Evolutionary conservation across 768 basidiomycete genomes (phyloP), one percentile per base, ranked within the genome.

Genomic region (Kwoniella botswanensis): DNA sequence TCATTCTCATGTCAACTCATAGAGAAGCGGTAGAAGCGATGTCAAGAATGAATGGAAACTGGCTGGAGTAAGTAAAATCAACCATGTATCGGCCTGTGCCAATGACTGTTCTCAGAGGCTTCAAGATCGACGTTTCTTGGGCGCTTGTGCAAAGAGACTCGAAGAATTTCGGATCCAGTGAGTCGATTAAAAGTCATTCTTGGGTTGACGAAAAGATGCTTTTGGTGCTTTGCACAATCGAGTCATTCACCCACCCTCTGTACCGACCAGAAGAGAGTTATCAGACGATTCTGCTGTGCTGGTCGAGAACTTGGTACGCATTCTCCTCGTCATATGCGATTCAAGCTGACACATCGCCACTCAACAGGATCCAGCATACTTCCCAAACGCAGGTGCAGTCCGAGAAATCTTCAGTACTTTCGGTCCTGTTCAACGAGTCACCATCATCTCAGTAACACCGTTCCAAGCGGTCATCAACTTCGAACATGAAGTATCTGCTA

Each of bases 41-140:
- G 71, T 41, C 56, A 35, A 53, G 41, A 1, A 78, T 80, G 75
- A 76, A 74, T 22, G 68, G 61, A 9, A 65, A 41, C 15, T 55
- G 63, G 44, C 42, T 81, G n/a, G 72, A 76, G 77, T 81, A 56
- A 72, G 79, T 70, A 15, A 12, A 60, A 50, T 1, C 35, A 13
- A 29, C 24, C n/a, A 18, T 41, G 57, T 26, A 26, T 26, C 60
- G 35, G 43, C 35, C 52, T n/a, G 13, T 1, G 18, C 22, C 2
- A 35, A 35, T 24, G 26, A 52, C 67, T 24, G 18, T 24, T 18
- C 17, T 58, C 54, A 81, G 79, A 18, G 78, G 78, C 18, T 70
- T 57, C 64, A 65, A 64, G 53, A 73, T 81, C 11, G 79, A 81
- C 43, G 68, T 81, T 13, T 79, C 79, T 10, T 81, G 79, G 79